Evolutionary conservation across 176 grass and related monocot genomes (phyloP).

Genomic region (Triticum monococcum): DNA sequence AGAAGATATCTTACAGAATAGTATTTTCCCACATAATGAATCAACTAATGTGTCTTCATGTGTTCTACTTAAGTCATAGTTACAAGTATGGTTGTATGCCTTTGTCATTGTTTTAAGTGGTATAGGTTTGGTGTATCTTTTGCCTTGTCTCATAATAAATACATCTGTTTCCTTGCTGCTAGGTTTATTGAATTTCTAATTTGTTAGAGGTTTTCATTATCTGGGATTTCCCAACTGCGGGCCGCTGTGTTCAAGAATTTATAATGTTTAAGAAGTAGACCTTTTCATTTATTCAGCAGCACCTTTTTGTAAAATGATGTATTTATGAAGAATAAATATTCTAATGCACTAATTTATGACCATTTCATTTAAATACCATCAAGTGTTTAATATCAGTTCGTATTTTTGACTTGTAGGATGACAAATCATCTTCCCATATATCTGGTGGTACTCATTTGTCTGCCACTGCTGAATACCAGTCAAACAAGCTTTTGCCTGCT

Average conservation of each 20-base stretch:
- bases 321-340: neutral
- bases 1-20: neutral
- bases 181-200: neutral
- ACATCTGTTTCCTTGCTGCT: neutral
- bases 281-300: neutral
- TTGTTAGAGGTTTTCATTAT: neutral
- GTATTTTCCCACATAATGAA: neutral
- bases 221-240: neutral
- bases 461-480: slow-evolving; percentile 19
- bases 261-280: slow-evolving; percentile 2
- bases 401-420: slow-evolving; percentile 40
- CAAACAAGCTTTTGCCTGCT: slow-evolving; percentile 24
- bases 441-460: slow-evolving; percentile 24
- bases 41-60: neutral
- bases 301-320: neutral
- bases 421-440: slow-evolving; percentile 41
- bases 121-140: neutral
- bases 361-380: neutral
- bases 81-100: neutral
- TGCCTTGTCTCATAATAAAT: neutral
- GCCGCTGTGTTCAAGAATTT: slow-evolving; percentile 4
- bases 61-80: neutral
- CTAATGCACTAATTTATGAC: neutral
- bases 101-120: neutral
- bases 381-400: slow-evolving; percentile 1